Base-by-base conservation (phyloP, 345 rosid species). In the Citrus glauca region DNA sequence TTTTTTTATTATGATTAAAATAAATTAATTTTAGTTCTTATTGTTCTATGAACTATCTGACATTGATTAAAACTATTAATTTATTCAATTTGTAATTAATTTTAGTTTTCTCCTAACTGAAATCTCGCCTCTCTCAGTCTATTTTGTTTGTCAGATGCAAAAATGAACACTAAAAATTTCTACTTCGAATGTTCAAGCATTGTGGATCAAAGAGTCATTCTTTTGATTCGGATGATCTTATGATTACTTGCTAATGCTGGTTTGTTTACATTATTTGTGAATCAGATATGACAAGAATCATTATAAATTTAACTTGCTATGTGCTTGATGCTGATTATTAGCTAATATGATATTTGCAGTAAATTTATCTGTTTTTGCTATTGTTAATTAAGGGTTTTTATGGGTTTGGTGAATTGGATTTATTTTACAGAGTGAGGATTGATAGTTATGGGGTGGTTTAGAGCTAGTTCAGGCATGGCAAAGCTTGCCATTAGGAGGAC, bases 401-500 rank as follows among this genome's bases (percentile, higher is more conserved):
- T 69, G 4, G 4, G 30, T 73, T 73, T 17, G 74, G 30, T 30
- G 2, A 57, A 13, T 57, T 42, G 38, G 19, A 48, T 56, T 70
- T 13, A 2, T 71, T 45, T 69, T 74, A 11, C 9, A 30, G 75
- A 35, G 67, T 56, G 55, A 30, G 66, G 72, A 81, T 82, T 74
- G 78, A 77, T 73, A 81, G 81, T 72, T 37, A 93, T 93, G 97
- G 82, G 81, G 69, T 90, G 92, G 97, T 87, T 93, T 82, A 87
- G 95, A 87, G 90, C 79, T 68, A 85, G 93, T 68, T 86, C 94
- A 56, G 77, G 85, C 72, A 61, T 91, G 61, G 90, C 92, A 69
- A 90, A 82, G 82, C 90, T 82, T 83, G 91, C 95, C 66, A 86
- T 93, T 61, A 82, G 84, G 80, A 93, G 90, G 83, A 85, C 91